Evolutionary conservation across 106 monocot species (phyloP).

Genomic region (Alisma plantagoaquatica): DNA sequence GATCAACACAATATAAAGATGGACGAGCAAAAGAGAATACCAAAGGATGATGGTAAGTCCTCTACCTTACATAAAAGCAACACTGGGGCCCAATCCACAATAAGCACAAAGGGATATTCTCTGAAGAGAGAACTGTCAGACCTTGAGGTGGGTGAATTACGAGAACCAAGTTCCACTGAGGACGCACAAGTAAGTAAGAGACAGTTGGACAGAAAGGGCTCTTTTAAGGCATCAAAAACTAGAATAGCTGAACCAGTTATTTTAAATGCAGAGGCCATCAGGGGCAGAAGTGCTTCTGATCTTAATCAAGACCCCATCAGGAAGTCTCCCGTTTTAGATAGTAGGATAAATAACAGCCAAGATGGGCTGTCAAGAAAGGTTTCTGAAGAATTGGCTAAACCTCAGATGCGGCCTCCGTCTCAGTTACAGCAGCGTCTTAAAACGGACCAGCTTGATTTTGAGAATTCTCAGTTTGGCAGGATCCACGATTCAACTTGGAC

Average conservation of each 20-base stretch:
- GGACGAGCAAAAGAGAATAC: conserved; percentile 7
- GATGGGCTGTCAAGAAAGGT: conserved; percentile 20
- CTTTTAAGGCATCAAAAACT: conserved; percentile 38
- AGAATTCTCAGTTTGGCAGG: no score
- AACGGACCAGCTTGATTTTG: no score
- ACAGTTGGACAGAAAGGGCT: conserved; percentile 45
- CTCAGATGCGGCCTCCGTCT: conserved; percentile 25
- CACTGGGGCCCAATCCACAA: no score
- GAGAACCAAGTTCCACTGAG: conserved; percentile 46
- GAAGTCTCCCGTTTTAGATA: conserved; percentile 20
- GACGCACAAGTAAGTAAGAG: conserved; percentile 17
- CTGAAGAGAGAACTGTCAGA: conserved; percentile 82
- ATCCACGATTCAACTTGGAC: no score
- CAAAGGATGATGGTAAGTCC: conserved; percentile 19
- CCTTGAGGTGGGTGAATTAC: conserved; percentile 86
- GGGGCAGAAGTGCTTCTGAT: no score
- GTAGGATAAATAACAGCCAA: conserved; percentile 19
- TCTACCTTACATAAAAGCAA: no score
- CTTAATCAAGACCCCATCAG: no score
- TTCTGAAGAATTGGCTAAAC: conserved; percentile 12
- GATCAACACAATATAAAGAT: conserved; percentile 27
- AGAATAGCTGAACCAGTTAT: conserved; percentile 16
- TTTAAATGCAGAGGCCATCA: no score
- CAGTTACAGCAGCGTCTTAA: conserved; percentile 31
- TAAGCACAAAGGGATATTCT: conserved; percentile 14